Percentiles rank a stretch among this genome's conserved stretches.
Evolutionary conservation across 139 green algal genomes (phyloP).

Genomic region (Chlamydomonas applanata): DNA sequence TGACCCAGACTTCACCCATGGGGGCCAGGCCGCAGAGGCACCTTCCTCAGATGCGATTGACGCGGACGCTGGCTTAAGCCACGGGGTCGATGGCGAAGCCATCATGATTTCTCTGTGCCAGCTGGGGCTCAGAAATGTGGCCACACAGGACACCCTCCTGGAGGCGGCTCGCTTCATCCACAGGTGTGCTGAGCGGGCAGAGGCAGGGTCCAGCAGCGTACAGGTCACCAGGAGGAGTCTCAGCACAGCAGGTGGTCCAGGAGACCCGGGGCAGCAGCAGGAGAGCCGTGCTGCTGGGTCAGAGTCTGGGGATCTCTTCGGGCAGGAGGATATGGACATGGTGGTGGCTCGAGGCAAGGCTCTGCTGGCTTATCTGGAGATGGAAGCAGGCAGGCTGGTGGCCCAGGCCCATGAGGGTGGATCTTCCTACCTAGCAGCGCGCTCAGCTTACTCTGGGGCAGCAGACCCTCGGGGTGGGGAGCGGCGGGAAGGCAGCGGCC

Average conservation of each 20-base stretch:
- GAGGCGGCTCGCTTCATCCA: slow-evolving; percentile 55
- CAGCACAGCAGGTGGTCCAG: no score
- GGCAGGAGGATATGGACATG: slow-evolving; percentile 31
- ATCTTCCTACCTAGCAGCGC: background rate
- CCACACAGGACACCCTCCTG: slow-evolving; percentile 51
- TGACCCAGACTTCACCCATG: background rate
- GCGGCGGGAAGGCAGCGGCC: background rate
- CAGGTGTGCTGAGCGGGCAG: slow-evolving; percentile 2
- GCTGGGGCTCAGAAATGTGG: slow-evolving; percentile 54
- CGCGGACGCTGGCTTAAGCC: no score
- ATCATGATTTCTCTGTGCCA: slow-evolving; percentile 40
- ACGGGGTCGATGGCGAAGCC: no score
- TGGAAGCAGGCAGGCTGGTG: slow-evolving; percentile 45
- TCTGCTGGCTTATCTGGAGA: slow-evolving; percentile 64
- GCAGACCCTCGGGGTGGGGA: background rate
- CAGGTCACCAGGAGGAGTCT: background rate
- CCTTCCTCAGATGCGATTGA: slow-evolving; percentile 3
- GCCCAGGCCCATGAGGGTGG: slow-evolving; percentile 3
- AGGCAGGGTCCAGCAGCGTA: background rate
- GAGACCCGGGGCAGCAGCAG: no score
- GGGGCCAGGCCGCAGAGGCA: background rate
- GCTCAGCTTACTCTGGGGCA: background rate
- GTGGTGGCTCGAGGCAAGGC: slow-evolving; percentile 54
- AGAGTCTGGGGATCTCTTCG: background rate
- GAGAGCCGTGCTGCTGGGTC: background rate